These are phyloP conservation scores for Isabelozyma heimii DNA, from an alignment of 805 yeast genomes.

Conservation along the genomic window DNA sequence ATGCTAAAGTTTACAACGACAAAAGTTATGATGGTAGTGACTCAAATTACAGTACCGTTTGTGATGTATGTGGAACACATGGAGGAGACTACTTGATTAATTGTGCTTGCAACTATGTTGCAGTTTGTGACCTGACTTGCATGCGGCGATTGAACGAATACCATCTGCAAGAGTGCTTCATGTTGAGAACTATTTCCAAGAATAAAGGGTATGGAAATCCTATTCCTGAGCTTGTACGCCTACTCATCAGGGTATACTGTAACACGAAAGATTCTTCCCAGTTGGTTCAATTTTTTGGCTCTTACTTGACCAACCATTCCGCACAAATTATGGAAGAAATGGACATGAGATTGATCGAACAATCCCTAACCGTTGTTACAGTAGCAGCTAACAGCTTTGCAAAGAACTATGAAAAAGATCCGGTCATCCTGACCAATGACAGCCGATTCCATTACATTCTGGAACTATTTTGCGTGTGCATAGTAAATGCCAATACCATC, in stretches of 20 bases:
- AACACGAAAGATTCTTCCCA: not conserved
- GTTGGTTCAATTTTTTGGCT: not conserved
- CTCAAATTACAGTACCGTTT: not conserved
- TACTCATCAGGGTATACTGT: not conserved
- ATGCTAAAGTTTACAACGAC: not conserved
- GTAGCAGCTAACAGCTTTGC: not conserved
- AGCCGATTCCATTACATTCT: not conserved
- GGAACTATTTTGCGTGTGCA: slow-evolving; percentile 9
- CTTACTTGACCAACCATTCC: not conserved
- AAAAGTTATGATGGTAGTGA: not conserved
- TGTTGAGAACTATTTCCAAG: not conserved
- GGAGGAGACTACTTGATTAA: not conserved
- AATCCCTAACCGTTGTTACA: not conserved
- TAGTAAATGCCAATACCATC: slow-evolving; percentile 26
- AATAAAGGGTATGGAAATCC: not conserved
- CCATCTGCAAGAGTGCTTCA: slow-evolving; percentile 1
- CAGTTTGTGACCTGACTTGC: not conserved
- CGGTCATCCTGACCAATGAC: not conserved
- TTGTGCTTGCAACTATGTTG: not conserved
- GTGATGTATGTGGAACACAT: not conserved
- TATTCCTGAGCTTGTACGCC: not conserved
- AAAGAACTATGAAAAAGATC: not conserved
- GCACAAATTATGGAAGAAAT: not conserved
- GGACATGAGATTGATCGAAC: not conserved
- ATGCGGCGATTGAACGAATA: not conserved